Evolutionary conservation across 441 rosid genomes (phyloP).

Genomic region (Populus hybrid): DNA sequence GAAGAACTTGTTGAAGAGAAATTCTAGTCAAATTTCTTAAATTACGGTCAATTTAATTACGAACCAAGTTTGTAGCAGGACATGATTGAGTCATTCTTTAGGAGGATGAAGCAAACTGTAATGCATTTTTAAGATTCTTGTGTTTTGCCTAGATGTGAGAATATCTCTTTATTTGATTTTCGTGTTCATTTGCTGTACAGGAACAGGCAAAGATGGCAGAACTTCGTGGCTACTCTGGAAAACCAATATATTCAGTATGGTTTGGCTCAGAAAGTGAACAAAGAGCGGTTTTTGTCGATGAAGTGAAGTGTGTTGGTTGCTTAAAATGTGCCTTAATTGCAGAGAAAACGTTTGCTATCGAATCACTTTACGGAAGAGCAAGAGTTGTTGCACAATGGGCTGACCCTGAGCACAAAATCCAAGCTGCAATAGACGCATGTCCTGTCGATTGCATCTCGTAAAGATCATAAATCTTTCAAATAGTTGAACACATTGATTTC

Average conservation of each 20-base stretch:
- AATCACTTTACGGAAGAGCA: constrained; percentile 74
- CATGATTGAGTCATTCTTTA: no score
- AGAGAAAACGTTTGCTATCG: constrained; percentile 75
- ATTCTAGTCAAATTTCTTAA: no score
- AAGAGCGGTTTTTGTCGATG: constrained; percentile 89
- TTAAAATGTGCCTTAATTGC: constrained; percentile 84
- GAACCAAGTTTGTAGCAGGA: no score
- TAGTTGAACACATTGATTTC: neutral
- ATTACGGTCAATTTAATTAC: no score
- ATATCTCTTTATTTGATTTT: no score
- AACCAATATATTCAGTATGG: constrained; percentile 76
- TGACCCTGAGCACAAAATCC: constrained; percentile 69
- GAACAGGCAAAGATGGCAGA: constrained; percentile 72
- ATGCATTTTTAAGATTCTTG: no score
- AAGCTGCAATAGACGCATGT: constrained; percentile 74
- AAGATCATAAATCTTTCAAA: constrained; percentile 6
- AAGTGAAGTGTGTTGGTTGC: constrained; percentile 90
- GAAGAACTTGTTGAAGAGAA: no score
- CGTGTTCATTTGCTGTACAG: constrained; percentile 22
- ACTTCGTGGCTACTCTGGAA: constrained; percentile 70
- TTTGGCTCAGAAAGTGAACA: constrained; percentile 66
- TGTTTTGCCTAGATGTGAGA: neutral
- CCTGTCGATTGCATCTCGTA: constrained; percentile 89
- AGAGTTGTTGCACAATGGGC: constrained; percentile 96
- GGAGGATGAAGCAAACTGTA: no score